Evolutionary conservation across 2,329 filamentous ascomycete species (phyloP).

Genomic region (Sarocladiaceae sp.): DNA sequence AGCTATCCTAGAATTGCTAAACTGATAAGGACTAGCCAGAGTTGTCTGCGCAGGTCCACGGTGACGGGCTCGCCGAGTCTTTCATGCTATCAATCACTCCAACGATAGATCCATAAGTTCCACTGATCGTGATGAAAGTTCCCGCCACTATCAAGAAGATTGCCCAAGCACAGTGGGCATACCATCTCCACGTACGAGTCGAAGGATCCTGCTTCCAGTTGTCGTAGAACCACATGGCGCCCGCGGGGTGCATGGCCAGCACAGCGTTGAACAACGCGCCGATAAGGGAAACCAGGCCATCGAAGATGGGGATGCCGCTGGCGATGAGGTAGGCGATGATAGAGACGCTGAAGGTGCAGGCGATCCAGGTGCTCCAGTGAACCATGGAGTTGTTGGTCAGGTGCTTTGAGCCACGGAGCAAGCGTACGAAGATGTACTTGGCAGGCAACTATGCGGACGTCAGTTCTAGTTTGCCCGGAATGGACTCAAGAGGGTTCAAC

Average conservation of each 20-base stretch:
- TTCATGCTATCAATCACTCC: constrained; percentile 11
- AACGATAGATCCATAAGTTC: constrained; percentile 12
- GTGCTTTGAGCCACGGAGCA: constrained; percentile 22
- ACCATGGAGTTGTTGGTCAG: constrained; percentile 20
- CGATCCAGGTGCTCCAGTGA: constrained; percentile 26
- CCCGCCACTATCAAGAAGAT: not conserved
- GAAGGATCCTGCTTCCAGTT: constrained; percentile 22
- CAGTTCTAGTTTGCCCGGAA: not conserved
- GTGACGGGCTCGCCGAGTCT: constrained; percentile 6
- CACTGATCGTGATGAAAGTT: constrained; percentile 10
- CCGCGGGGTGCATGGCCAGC: constrained; percentile 22
- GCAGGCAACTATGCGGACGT: constrained; percentile 13
- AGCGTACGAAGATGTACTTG: constrained; percentile 22
- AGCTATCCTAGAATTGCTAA: too few species aligned
- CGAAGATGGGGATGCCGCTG: constrained; percentile 23
- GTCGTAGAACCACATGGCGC: constrained; percentile 37
- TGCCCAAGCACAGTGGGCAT: not conserved
- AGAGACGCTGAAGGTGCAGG: constrained; percentile 19
- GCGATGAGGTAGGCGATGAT: constrained; percentile 23
- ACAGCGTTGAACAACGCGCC: constrained; percentile 21
- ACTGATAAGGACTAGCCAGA: too few species aligned
- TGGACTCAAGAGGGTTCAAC: constrained; percentile 12
- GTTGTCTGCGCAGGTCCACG: constrained; percentile 14
- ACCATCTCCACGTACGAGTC: not conserved
- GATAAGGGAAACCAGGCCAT: constrained; percentile 19